These are phyloP conservation scores for Fusarium bulbicola DNA, from an alignment of 2,329 filamentous ascomycete genomes.

Conservation along the genomic window DNA sequence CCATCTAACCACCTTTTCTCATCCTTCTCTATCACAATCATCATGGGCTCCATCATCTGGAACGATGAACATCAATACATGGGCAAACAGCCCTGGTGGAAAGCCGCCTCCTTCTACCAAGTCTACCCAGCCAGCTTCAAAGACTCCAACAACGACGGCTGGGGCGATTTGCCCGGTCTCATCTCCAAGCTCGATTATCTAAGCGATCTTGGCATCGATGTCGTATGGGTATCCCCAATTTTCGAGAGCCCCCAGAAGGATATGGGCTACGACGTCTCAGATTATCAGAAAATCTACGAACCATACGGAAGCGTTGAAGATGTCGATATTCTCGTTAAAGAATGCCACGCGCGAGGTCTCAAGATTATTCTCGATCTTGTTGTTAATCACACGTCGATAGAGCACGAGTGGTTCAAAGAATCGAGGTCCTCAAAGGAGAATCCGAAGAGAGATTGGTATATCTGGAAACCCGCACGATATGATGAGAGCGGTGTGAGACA, in stretches of 20 bases:
- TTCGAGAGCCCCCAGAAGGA: slow-evolving; percentile 69
- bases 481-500: slow-evolving; percentile 61
- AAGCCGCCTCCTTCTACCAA: slow-evolving; percentile 58
- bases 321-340: slow-evolving; percentile 69
- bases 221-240: slow-evolving; percentile 67
- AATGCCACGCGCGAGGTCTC: slow-evolving; percentile 67
- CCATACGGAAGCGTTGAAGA: slow-evolving; percentile 74
- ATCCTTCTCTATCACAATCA: neutral
- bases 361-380: slow-evolving; percentile 78
- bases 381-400: slow-evolving; percentile 71
- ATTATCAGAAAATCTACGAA: slow-evolving; percentile 73
- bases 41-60: slow-evolving; percentile 48
- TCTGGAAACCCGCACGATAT: slow-evolving; percentile 69
- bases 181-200: slow-evolving; percentile 72
- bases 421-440: slow-evolving; percentile 60
- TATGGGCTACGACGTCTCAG: slow-evolving; percentile 78
- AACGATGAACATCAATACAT: slow-evolving; percentile 44
- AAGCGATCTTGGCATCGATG: slow-evolving; percentile 67
- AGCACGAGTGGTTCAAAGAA: slow-evolving; percentile 68
- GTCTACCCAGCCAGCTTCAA: slow-evolving; percentile 68
- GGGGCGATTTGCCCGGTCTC: slow-evolving; percentile 72
- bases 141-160: slow-evolving; percentile 67
- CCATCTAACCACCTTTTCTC: neutral
- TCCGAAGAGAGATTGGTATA: slow-evolving; percentile 69
- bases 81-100: slow-evolving; percentile 56